A percentile compares a stretch with the other conserved stretches of the same genome.
phyloP scores from a whole-genome alignment of 805 yeast genomes.

The Candida golubevii region DNA sequence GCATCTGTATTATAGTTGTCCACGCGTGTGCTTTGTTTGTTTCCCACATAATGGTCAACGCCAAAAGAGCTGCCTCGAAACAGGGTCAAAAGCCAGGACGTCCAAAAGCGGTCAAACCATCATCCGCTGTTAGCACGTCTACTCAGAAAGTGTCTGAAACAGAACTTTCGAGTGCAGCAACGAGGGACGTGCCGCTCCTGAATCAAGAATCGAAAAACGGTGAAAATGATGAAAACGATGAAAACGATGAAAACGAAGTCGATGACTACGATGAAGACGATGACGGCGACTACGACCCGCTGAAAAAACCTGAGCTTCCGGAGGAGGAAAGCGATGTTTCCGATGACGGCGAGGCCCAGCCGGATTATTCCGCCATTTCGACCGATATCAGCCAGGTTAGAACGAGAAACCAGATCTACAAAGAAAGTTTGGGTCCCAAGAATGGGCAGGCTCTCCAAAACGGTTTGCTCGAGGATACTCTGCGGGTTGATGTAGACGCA shows the following conservation, averaged over 20 bases:
- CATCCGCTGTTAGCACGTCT: too few species aligned
- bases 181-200: too few species aligned
- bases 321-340: constrained; percentile 15
- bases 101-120: too few species aligned
- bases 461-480: constrained; percentile 16
- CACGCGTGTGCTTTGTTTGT: too few species aligned
- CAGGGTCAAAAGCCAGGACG: too few species aligned
- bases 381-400: constrained; percentile 54
- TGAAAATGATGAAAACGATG: not conserved
- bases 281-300: constrained; percentile 56
- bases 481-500: constrained; percentile 29
- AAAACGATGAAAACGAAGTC: constrained; percentile 9
- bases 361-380: constrained; percentile 49
- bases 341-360: constrained; percentile 20
- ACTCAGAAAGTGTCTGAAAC: too few species aligned
- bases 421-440: constrained; percentile 27
- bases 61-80: too few species aligned
- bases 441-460: not conserved
- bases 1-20: too few species aligned
- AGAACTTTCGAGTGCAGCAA: too few species aligned
- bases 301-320: constrained; percentile 17
- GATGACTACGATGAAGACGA: constrained; percentile 51
- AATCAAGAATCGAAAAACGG: not conserved
- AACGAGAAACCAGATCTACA: constrained; percentile 60
- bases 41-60: too few species aligned